Base-by-base conservation (phyloP, 2,329 filamentous ascomycete species). In the Aspergillus sp. region DNA sequence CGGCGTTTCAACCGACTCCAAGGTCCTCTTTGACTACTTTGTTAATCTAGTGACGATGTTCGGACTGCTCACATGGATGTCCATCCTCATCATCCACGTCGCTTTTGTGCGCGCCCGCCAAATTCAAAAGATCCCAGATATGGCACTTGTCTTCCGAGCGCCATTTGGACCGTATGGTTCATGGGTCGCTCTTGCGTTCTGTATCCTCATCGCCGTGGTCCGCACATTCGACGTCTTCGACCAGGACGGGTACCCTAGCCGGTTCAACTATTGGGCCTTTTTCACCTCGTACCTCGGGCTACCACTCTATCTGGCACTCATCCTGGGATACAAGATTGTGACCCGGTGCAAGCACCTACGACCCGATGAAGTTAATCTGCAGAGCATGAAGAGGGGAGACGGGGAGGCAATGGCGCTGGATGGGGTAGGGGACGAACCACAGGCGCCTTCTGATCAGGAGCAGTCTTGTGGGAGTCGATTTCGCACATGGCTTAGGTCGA, bases 161-260 rank as follows among this genome's bases (percentile, higher is more conserved):
- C 89, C 89, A 0, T 79, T 92, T 13, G 88, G 89, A 14, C 73
- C 84, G 32, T 81, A 69, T 55, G 90, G 89, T 9, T 90, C 86
- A 0, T 84, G 84, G 65, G 75, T 76, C 53, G 87, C 87, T 0
- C 78, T 94, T 2, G 75, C 78, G 64, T 85, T 90, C 73, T 90
- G 87, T 73, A 78, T 80, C 64, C 67, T 94, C 30, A 88, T 94
- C 55, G 82, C 86, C 2, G 66, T 95, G 47, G 93, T 89, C 65
- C 95, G 94, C 81, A 92, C 90, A 78, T 94, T 84, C 72, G 79
- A 82, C 50, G 85, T 87, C 54, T 93, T 94, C 71, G 77, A 83
- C 2, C 71, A 68, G 52, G 70, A 62, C 38, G 50, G 68, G 61
- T 63, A 74, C 59, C 76, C 79, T 51, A 78, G 78, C 49, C 76